Evolutionary conservation across 257 asterid genomes (phyloP).

Genomic region (Agastache rugosa): DNA sequence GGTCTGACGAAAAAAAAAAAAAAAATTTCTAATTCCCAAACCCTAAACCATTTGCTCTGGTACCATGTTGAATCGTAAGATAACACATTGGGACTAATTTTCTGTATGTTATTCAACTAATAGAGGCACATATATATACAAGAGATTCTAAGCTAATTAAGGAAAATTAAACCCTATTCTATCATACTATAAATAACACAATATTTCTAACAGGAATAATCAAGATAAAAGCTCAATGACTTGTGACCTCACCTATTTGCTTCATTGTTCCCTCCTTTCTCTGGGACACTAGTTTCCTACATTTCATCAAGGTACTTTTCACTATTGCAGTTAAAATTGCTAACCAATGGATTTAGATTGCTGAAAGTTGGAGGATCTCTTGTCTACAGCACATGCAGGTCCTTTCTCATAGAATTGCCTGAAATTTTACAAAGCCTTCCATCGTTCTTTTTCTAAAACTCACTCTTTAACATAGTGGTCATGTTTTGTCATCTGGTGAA

Average conservation of each 20-base stretch:
- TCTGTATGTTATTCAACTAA: too few relatives aligned
- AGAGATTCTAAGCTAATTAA: too few relatives aligned
- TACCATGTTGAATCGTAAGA: neutral
- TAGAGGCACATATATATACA: too few relatives aligned
- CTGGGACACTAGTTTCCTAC: constrained; percentile 1
- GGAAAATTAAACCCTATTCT: too few relatives aligned
- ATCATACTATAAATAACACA: too few relatives aligned
- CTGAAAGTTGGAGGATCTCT: constrained; percentile 85
- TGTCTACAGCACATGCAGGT: constrained; percentile 99
- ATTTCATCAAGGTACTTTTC: constrained; percentile 3
- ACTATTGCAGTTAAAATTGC: constrained; percentile 72
- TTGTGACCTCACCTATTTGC: neutral
- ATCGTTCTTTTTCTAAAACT: constrained; percentile 14
- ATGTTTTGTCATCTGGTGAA: constrained; percentile 33
- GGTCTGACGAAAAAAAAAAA: too few relatives aligned
- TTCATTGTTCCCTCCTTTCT: neutral
- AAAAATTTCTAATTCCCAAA: neutral
- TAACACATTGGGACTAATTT: neutral
- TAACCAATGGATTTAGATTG: constrained; percentile 80
- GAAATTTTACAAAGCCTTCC: constrained; percentile 11
- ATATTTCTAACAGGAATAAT: neutral
- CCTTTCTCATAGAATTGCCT: constrained; percentile 26
- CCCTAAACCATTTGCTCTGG: neutral
- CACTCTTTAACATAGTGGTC: neutral
- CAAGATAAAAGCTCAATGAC: neutral